phyloP scores from a whole-genome alignment of 1,139 yeast genomes.

The Sugiyamaella neomexicana region DNA sequence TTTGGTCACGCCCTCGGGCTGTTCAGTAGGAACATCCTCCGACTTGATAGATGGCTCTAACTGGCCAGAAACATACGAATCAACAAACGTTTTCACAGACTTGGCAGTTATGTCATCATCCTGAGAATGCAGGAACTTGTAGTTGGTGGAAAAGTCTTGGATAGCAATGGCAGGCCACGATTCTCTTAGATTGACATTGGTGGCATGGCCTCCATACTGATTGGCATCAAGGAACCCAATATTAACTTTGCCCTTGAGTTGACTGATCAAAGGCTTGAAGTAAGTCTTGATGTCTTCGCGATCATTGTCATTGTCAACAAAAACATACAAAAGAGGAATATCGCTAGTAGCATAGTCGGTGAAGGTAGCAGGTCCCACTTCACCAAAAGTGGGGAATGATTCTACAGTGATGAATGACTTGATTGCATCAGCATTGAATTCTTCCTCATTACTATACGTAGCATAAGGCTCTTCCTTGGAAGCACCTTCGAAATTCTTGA shows the following conservation, averaged over 20 bases:
- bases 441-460: conserved; percentile 40
- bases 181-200: conserved; percentile 79
- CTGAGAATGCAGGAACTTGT: conserved; percentile 66
- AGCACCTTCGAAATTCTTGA: conserved; percentile 48
- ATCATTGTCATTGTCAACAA: conserved; percentile 71
- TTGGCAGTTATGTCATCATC: conserved; percentile 46
- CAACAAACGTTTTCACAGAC: conserved; percentile 60
- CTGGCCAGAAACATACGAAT: conserved; percentile 62
- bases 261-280: conserved; percentile 65
- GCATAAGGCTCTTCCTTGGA: conserved; percentile 35
- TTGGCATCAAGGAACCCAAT: conserved; percentile 87
- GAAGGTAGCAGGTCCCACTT: conserved; percentile 81
- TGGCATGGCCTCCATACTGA: conserved; percentile 85
- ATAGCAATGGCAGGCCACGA: conserved; percentile 89
- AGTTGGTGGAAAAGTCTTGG: conserved; percentile 66
- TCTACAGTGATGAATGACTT: conserved; percentile 62
- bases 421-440: conserved; percentile 43
- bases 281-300: conserved; percentile 54
- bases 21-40: conserved; percentile 81
- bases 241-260: conserved; percentile 76
- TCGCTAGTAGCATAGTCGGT: conserved; percentile 68
- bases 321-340: conserved; percentile 83
- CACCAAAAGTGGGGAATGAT: conserved; percentile 86
- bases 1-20: conserved; percentile 69
- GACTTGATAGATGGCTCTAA: conserved; percentile 76